A percentile compares a stretch with the other conserved stretches of the same genome.
Conservation (phyloP, 331 rosid species). For the Prunus yedoensis region DNA sequence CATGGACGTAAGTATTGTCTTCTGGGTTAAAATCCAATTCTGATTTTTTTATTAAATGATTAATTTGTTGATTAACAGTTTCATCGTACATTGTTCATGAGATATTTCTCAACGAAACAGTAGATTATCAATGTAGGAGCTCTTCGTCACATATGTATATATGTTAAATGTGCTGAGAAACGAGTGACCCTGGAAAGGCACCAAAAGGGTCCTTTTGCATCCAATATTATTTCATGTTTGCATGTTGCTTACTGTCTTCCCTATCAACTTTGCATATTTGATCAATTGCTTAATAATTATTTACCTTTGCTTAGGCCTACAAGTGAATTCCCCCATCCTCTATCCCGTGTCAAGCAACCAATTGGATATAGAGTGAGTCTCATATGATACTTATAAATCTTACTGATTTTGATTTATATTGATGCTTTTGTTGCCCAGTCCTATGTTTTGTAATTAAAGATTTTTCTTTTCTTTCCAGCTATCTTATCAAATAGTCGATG, state of each 20-base stretch:
- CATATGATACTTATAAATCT: neutral
- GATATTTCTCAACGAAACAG: neutral
- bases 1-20: slow-evolving; percentile 95
- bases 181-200: too few relatives aligned
- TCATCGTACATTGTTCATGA: neutral
- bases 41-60: neutral
- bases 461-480: slow-evolving; percentile 53
- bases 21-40: slow-evolving; percentile 28
- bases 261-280: slow-evolving; percentile 10
- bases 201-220: too few relatives aligned
- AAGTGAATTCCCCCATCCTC: slow-evolving; percentile 90
- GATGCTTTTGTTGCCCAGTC: slow-evolving; percentile 1
- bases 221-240: neutral
- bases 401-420: slow-evolving; percentile 11
- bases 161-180: neutral
- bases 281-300: slow-evolving; percentile 14
- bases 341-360: slow-evolving; percentile 72
- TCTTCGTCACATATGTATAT: neutral
- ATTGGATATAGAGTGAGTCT: slow-evolving; percentile 74
- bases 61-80: neutral
- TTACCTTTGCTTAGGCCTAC: slow-evolving; percentile 67
- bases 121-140: neutral
- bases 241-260: slow-evolving; percentile 11
- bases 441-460: slow-evolving; percentile 3
- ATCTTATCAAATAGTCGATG: slow-evolving; percentile 87